A percentile compares a stretch with the other conserved stretches of the same genome.
Conservation (phyloP, 2,329 filamentous ascomycete genomes). For the Coniochaeta sp. region DNA sequence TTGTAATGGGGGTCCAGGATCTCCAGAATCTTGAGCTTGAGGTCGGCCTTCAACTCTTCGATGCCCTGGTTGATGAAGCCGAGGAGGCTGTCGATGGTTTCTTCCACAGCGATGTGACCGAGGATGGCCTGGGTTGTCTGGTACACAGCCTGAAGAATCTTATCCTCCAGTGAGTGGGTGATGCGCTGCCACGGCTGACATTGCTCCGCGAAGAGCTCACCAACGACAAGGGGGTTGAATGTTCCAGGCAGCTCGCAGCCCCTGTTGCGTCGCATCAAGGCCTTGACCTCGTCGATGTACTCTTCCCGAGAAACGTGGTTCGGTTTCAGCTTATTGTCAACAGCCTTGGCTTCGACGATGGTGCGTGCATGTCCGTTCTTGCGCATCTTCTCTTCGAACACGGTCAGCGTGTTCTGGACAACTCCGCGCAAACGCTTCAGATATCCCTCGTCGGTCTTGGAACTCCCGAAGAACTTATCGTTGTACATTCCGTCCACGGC, state of each 20-base stretch:
- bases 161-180: slow-evolving; percentile 9
- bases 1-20: slow-evolving; percentile 18
- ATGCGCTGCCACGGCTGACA: slow-evolving; percentile 21
- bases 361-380: slow-evolving; percentile 30
- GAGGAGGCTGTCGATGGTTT: slow-evolving; percentile 15
- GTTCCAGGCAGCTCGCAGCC: slow-evolving; percentile 28
- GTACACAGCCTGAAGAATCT: slow-evolving; percentile 13
- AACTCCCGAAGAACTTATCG: slow-evolving; percentile 13
- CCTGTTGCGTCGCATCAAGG: slow-evolving; percentile 17
- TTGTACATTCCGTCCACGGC: slow-evolving; percentile 22
- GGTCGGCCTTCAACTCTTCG: slow-evolving; percentile 9
- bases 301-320: slow-evolving; percentile 4
- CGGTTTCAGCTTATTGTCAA: not conserved
- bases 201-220: slow-evolving; percentile 24
- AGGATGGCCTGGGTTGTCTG: slow-evolving; percentile 13
- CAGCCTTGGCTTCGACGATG: slow-evolving; percentile 13
- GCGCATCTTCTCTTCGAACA: slow-evolving; percentile 38
- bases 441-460: slow-evolving; percentile 21
- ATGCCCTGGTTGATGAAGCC: slow-evolving; percentile 15
- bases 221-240: slow-evolving; percentile 26
- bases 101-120: slow-evolving; percentile 11
- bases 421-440: slow-evolving; percentile 43
- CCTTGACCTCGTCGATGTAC: slow-evolving; percentile 17
- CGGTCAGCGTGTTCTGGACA: slow-evolving; percentile 39
- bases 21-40: slow-evolving; percentile 18